A percentile compares a stretch with the other conserved stretches of the same genome.
Conservation (phyloP, 495 filamentous ascomycete species). For the Copromyces sp. region DNA sequence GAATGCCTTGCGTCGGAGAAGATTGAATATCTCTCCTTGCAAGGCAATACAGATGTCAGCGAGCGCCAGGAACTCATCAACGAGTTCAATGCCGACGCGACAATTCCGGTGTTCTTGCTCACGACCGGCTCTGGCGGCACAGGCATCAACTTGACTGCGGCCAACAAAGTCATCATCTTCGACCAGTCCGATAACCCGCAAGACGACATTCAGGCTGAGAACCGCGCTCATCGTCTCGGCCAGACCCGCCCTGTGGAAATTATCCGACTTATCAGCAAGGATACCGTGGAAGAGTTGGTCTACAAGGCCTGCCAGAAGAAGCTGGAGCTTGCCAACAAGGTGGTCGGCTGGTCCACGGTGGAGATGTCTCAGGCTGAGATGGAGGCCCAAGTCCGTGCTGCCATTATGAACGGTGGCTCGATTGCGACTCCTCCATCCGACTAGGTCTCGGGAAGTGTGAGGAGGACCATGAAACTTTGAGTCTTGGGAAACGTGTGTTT, state of each 20-base stretch:
- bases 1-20: conserved; percentile 63
- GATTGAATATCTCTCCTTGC: conserved; percentile 69
- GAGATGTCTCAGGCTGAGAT: conserved; percentile 24
- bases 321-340: conserved; percentile 79
- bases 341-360: conserved; percentile 32
- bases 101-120: conserved; percentile 84
- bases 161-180: conserved; percentile 97
- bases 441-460: neutral
- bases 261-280: conserved; percentile 62
- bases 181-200: conserved; percentile 94
- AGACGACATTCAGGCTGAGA: conserved; percentile 92
- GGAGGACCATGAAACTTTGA: neutral
- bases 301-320: conserved; percentile 83
- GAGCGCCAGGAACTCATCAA: conserved; percentile 81
- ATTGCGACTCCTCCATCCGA: conserved; percentile 8
- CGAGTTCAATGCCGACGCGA: conserved; percentile 61
- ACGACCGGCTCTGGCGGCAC: conserved; percentile 90
- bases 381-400: conserved; percentile 18
- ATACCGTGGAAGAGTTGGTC: conserved; percentile 90
- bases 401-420: conserved; percentile 8
- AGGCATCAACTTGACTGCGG: conserved; percentile 87
- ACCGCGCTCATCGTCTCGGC: conserved; percentile 89
- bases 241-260: conserved; percentile 86
- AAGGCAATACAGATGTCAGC: conserved; percentile 74
- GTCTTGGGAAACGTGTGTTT: neutral